These are phyloP conservation scores for Crithidia mellificae DNA, from an alignment of 208 protist species.

Conservation along the genomic window DNA sequence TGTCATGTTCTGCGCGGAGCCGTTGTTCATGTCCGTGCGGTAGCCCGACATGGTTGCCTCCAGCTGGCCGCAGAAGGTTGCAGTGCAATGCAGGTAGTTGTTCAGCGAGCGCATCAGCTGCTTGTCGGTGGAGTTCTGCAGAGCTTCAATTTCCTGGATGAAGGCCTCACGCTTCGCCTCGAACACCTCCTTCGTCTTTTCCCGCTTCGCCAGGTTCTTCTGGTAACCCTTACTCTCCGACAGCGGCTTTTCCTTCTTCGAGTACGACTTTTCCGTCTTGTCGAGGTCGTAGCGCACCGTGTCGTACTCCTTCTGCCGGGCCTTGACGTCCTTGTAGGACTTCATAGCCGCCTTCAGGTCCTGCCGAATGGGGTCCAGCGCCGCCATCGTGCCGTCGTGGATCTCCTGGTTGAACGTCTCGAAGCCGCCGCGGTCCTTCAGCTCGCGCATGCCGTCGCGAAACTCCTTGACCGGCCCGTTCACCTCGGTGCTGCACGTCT, in stretches of 20 bases:
- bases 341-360: conserved; percentile 51
- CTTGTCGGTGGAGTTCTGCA: conserved; percentile 31
- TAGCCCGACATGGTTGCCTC: conserved; percentile 51
- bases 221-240: conserved; percentile 46
- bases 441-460: conserved; percentile 50
- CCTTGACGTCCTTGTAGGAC: conserved; percentile 35
- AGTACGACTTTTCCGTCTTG: conserved; percentile 62
- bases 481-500: conserved; percentile 28
- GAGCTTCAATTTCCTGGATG: conserved; percentile 24
- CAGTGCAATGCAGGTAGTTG: conserved; percentile 54
- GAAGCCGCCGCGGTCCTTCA: conserved; percentile 62
- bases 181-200: conserved; percentile 45
- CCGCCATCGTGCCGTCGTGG: conserved; percentile 32
- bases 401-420: conserved; percentile 65
- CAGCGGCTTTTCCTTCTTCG: conserved; percentile 75
- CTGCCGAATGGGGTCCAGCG: conserved; percentile 29
- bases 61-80: conserved; percentile 53
- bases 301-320: conserved; percentile 59
- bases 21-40: conserved; percentile 38
- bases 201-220: conserved; percentile 47
- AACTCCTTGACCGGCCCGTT: conserved; percentile 37
- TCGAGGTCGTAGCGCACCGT: conserved; percentile 45
- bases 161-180: conserved; percentile 39
- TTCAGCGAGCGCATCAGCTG: conserved; percentile 45
- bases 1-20: conserved; percentile 8